Evolutionary conservation across 2,329 filamentous ascomycete genomes (phyloP), one percentile per base, ranked within the genome.

Genomic region (Grosmannia penicillata): DNA sequence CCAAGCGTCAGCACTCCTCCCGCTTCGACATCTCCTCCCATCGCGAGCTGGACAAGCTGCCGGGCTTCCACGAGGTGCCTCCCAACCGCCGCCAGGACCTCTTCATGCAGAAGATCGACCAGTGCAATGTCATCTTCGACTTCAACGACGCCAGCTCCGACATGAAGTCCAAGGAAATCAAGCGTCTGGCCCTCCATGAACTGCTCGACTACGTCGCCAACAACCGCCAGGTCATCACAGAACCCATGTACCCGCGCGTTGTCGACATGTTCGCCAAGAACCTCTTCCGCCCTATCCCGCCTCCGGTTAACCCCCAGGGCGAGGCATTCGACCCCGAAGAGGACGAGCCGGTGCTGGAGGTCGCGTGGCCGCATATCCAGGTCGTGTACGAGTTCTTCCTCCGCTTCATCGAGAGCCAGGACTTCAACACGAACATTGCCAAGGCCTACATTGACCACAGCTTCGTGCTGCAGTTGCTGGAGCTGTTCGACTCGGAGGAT

Each of bases 131-230:
- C 65, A 98, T 98, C 53, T 98, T 98, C 56, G 91, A 98, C 63
- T 98, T 98, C 65, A 98, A 96, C 57, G 91, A 98, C 60, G 85
- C 89, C 35, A 93, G 84, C 48, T 87, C 81, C 49, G 91, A 98
- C 56, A 96, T 98, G 87, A 98, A 98, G 61, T 94, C 89, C 34
- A 98, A 98, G 66, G 91, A 98, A 62, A 96, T 98, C 70, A 98
- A 98, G 68, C 76, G 91, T 53, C 66, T 98, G 49, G 91, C 91
- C 30, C 70, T 98, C 32, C 91, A 98, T 56, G 91, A 98, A 58
- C 69, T 98, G 45, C 72, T 98, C 47, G 91, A 98, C 59, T 98
- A 98, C 56, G 91, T 98, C 41, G 89, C 91, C 51, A 96, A 96
- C 62, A 98, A 98, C 58, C 76, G 91, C 50, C 89, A 94, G 53